Evolutionary conservation across 257 asterid genomes (phyloP).

Genomic region (Przewalskia tangutica): DNA sequence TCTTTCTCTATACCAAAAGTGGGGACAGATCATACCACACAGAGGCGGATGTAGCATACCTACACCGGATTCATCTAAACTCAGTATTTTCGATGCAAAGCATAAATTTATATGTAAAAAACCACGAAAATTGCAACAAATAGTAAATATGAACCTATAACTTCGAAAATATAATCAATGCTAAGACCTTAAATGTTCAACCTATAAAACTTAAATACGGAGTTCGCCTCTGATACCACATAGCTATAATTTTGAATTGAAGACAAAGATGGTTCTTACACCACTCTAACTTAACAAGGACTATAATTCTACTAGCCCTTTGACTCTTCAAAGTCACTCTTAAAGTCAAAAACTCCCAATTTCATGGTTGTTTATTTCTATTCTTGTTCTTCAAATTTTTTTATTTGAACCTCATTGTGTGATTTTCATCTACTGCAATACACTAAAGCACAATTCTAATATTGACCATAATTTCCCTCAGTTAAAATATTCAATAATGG

Average conservation of each 20-base stretch:
- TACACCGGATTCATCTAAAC: too few relatives aligned
- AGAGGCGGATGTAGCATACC: too few relatives aligned
- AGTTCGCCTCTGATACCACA: not conserved
- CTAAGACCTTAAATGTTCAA: too few relatives aligned
- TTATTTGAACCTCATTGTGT: not conserved
- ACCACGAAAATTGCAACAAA: too few relatives aligned
- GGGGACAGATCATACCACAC: not conserved
- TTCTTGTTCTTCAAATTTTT: not conserved
- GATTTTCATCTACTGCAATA: not conserved
- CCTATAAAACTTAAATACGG: too few relatives aligned
- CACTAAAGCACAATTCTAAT: not conserved
- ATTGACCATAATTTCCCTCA: not conserved
- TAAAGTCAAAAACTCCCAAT: not conserved
- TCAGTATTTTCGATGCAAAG: too few relatives aligned
- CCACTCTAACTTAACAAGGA: not conserved
- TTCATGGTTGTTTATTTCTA: not conserved
- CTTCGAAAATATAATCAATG: too few relatives aligned
- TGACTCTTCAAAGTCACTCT: not conserved
- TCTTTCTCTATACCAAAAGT: not conserved
- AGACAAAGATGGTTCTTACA: not conserved
- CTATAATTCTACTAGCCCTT: not conserved
- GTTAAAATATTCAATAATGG: not conserved
- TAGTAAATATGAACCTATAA: too few relatives aligned
- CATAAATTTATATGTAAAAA: too few relatives aligned
- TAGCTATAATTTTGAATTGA: not conserved